Percentiles rank a stretch among this genome's conserved stretches.
Conservation (phyloP, 345 rosid species). For the Brassica incana region DNA sequence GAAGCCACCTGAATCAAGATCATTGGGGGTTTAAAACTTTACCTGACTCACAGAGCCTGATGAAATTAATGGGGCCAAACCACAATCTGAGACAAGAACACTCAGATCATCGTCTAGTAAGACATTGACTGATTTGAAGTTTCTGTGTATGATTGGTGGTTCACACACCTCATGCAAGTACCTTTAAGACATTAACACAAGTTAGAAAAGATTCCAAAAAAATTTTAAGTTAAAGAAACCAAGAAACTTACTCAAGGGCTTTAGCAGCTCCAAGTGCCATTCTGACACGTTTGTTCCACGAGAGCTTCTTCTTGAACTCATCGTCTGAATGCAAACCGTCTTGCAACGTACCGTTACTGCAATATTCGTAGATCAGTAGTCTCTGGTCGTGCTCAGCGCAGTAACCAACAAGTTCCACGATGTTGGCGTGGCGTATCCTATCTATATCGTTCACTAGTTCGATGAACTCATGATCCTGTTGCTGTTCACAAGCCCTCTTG, state of each 20-base stretch:
- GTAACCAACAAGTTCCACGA: constrained; percentile 88
- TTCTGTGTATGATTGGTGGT: constrained; percentile 86
- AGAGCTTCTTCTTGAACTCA: constrained; percentile 60
- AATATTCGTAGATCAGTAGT: constrained; percentile 87
- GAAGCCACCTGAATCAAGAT: neutral
- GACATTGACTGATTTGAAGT: constrained; percentile 81
- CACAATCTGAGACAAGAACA: constrained; percentile 85
- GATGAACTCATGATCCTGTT: constrained; percentile 72
- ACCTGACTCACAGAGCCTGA: constrained; percentile 95
- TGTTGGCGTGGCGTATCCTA: constrained; percentile 76
- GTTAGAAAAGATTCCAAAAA: neutral
- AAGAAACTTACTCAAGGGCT: constrained; percentile 83
- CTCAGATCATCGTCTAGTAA: constrained; percentile 83
- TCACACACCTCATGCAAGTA: constrained; percentile 94
- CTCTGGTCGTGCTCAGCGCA: constrained; percentile 94
- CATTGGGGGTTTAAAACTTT: constrained; percentile 27
- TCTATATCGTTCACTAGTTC: constrained; percentile 80
- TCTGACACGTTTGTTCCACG: constrained; percentile 79
- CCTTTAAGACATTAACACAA: constrained; percentile 43
- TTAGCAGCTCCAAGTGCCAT: constrained; percentile 96
- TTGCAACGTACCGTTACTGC: constrained; percentile 80
- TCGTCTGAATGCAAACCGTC: constrained; percentile 84
- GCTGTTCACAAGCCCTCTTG: constrained; percentile 63
- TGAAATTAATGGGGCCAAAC: constrained; percentile 81
- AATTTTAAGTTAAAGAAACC: neutral